These are phyloP conservation scores for Kwoniella shivajii DNA, from an alignment of 1,284 basidiomycete genomes.

Conservation along the genomic window DNA sequence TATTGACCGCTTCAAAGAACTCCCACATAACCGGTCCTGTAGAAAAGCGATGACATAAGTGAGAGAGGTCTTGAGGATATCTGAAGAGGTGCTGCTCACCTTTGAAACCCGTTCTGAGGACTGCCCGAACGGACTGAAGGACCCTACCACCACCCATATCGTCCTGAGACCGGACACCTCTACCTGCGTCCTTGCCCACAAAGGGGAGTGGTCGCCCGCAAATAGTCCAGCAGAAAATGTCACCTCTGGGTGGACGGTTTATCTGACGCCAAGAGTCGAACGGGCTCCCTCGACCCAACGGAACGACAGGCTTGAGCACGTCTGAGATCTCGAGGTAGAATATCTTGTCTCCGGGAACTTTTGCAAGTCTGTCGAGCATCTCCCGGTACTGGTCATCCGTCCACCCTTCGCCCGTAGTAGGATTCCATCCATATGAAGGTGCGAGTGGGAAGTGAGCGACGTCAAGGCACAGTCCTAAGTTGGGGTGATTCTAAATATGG, in stretches of 20 bases:
- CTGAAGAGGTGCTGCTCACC: constrained; percentile 10
- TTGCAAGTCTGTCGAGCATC: constrained; percentile 11
- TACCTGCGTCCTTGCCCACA: constrained; percentile 11
- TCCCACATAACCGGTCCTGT: constrained; percentile 8
- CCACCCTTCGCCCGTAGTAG: constrained; percentile 7
- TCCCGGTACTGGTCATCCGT: constrained; percentile 2
- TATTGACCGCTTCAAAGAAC: constrained; percentile 4
- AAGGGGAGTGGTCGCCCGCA: constrained; percentile 13
- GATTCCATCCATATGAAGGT: constrained; percentile 22
- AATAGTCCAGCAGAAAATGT: constrained; percentile 4
- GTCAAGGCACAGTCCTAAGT: constrained; percentile 27
- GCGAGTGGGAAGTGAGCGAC: constrained; percentile 20
- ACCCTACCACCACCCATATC: constrained; percentile 14
- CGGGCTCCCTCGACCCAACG: constrained; percentile 11
- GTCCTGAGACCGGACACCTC: constrained; percentile 1
- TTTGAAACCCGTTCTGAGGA: constrained; percentile 19
- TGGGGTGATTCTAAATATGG: constrained; percentile 17
- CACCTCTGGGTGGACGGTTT: not conserved
- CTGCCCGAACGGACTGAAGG: constrained; percentile 8
- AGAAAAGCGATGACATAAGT: not conserved
- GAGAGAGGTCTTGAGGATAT: not conserved
- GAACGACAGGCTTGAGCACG: constrained; percentile 12
- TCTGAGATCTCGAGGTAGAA: constrained; percentile 25
- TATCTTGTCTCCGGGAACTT: constrained; percentile 19
- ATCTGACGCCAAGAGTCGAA: constrained; percentile 18